Base-by-base conservation (phyloP, 495 filamentous ascomycete species). In the Chaetomium cochliodes region DNA sequence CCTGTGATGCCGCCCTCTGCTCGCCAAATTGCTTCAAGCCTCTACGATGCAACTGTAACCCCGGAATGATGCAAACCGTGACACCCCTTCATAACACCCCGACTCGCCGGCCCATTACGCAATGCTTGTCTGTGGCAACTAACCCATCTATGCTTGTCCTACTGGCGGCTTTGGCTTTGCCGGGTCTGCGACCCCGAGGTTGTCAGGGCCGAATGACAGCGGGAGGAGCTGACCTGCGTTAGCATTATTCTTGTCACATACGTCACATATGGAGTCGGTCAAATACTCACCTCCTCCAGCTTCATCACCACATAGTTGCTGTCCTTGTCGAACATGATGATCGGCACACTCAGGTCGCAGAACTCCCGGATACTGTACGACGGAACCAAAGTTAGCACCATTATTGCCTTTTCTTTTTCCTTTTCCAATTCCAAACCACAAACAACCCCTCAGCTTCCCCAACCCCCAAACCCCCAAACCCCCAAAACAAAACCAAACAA, bases 301-400 rank as follows among this genome's bases (percentile, higher is more conserved):
- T 84, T 91, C 80, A 83, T 85, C n/a, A 92, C 83, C 11, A 82
- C 80, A 65, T 83, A 90, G 30, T 85, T 80, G 5, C 85, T 87
- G 50, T 90, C 80, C 60, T 82, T 87, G 72, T 92, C 92, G 74
- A 92, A 93, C 94, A 98, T 93, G 70, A 96, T 88, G n/a, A 97
- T 83, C 0, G 92, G 93, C 56, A 84, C 86, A 0, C 79, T 77
- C 18, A 86, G 71, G 8, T 82, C 76, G 60, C 86, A 88, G 70
- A 96, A 96, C 74, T 96, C 91, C 56, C 89, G 83, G 64, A 96
- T 92, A 68, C 53, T 66, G 18, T 4, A 5, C 15, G 22, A 22
- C 22, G n/a, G 3, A 33, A 22, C 26, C 41, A 18, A 16, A 16
- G 33, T 33, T 7, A 26, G 42, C 37, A 51, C 8, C 33, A 37